These are phyloP conservation scores for Irineochytrium annulatum DNA, from an alignment of 192 early-diverging fungal species.

Conservation along the genomic window DNA sequence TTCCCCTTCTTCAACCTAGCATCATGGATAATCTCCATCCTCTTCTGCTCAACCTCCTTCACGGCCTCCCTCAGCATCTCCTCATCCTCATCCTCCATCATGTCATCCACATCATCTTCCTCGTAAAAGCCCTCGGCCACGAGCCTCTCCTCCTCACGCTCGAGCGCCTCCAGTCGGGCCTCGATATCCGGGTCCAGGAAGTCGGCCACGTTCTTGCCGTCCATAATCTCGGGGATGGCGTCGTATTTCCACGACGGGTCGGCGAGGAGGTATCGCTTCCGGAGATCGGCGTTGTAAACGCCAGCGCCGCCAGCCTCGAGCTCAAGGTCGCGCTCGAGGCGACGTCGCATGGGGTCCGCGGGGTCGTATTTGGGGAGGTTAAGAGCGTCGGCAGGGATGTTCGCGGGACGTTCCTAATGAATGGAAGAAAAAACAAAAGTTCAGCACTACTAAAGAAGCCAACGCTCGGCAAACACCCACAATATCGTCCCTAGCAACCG, in stretches of 20 bases:
- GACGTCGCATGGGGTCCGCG: conserved; percentile 75
- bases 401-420: conserved; percentile 59
- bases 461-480: too few species aligned
- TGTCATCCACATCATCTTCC: conserved; percentile 56
- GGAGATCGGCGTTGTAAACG: conserved; percentile 92
- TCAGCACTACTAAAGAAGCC: conserved; percentile 6
- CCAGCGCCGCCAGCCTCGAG: conserved; percentile 87
- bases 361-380: conserved; percentile 70
- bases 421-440: not conserved
- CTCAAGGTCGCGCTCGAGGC: conserved; percentile 90
- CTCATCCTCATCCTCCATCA: conserved; percentile 71
- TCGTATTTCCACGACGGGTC: conserved; percentile 95
- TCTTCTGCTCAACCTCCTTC: conserved; percentile 77
- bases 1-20: conserved; percentile 72
- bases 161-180: conserved; percentile 88
- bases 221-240: conserved; percentile 95
- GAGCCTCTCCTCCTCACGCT: conserved; percentile 94
- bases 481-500: conserved; percentile 77
- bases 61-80: conserved; percentile 72
- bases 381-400: conserved; percentile 73
- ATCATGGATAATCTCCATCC: conserved; percentile 73
- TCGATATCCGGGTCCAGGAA: conserved; percentile 98
- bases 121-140: conserved; percentile 90
- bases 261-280: conserved; percentile 84
- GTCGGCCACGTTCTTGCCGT: conserved; percentile 98